Base-by-base conservation (phyloP, 2,329 filamentous ascomycete species). In the Fusarium secorum region DNA sequence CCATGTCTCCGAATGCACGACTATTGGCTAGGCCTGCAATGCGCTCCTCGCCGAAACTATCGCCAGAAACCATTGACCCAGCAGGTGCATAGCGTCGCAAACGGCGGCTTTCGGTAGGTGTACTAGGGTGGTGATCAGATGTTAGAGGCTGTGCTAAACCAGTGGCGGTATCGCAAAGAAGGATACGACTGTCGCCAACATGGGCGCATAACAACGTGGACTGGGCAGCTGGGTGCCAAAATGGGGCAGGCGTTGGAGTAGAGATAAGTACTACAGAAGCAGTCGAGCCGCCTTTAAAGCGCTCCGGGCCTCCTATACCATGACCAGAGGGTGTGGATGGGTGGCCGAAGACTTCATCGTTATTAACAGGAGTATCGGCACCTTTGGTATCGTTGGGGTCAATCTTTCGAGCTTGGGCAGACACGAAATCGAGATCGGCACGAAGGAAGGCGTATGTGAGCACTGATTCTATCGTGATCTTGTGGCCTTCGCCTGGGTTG, bases 31-130 rank as follows among this genome's bases (percentile, higher is more conserved):
- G 87, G 0, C 96, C 95, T 18, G 91, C 91, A 80, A 99, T 96
- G 74, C 96, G 94, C 82, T 98, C 95, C 82, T 99, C 96, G 77
- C 96, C 96, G 79, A 99, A 99, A 36, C 93, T 97, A 82, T 99
- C 96, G 1, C 81, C 82, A 28, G 95, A 96, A 22, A 97, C 91
- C 78, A 98, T 95, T 5, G 91, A 87, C 30, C 85, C 91, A 33
- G 92, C 89, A 38, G 84, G 83, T 3, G 94, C 93, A 78, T 95
- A 98, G 52, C 95, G 91, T 46, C 95, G 91, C 28, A 99, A 87
- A 11, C 96, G 89, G 44, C 89, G 90, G 14, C 92, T 91, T 83
- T 99, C 96, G 60, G 90, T 86, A 0, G 96, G 96, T 8, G 92
- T 89, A n/a, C 90, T 93, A 0, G 96, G 95, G 78, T 97, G 96